Conservation (phyloP, 768 basidiomycete species). For the Galerina marginata region DNA sequence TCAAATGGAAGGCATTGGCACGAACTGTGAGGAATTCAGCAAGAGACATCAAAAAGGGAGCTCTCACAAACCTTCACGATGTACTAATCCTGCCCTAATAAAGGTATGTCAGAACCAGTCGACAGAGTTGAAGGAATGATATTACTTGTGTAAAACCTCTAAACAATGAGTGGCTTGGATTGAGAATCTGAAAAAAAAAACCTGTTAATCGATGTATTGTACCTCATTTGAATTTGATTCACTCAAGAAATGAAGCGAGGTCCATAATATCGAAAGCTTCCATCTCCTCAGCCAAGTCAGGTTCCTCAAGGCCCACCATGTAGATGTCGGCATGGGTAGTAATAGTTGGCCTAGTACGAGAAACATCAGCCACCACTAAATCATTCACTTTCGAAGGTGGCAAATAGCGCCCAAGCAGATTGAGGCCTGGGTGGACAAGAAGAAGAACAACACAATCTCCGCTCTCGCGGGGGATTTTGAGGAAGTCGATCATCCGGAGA, state of each 20-base stretch:
- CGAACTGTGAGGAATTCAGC: slow-evolving; percentile 49
- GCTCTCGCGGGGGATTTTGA: slow-evolving; percentile 66
- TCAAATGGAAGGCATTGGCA: slow-evolving; percentile 78
- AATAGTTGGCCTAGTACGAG: slow-evolving; percentile 42
- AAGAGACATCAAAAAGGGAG: background rate
- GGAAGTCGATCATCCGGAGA: slow-evolving; percentile 65
- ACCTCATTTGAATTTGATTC: slow-evolving; percentile 21
- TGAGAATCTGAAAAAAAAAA: slow-evolving; percentile 55
- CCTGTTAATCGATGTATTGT: slow-evolving; percentile 4
- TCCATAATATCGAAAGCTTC: slow-evolving; percentile 77
- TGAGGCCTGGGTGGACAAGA: slow-evolving; percentile 71
- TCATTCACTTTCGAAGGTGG: slow-evolving; percentile 70
- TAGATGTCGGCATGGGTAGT: slow-evolving; percentile 54
- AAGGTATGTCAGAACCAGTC: slow-evolving; percentile 11
- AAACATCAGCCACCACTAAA: slow-evolving; percentile 63
- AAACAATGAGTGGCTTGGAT: slow-evolving; percentile 77
- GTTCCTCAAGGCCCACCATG: slow-evolving; percentile 55
- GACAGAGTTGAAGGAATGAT: slow-evolving; percentile 4
- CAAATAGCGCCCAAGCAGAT: slow-evolving; percentile 72
- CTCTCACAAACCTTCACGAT: slow-evolving; percentile 62
- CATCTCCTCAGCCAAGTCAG: slow-evolving; percentile 53
- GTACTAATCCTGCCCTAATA: slow-evolving; percentile 58
- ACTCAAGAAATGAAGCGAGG: slow-evolving; percentile 78
- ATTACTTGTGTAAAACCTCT: slow-evolving; percentile 66
- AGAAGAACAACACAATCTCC: slow-evolving; percentile 77